Evolutionary conservation across 2,329 filamentous ascomycete genomes (phyloP), one percentile per base, ranked within the genome.

Genomic region (Pestalotiopsis sp.): DNA sequence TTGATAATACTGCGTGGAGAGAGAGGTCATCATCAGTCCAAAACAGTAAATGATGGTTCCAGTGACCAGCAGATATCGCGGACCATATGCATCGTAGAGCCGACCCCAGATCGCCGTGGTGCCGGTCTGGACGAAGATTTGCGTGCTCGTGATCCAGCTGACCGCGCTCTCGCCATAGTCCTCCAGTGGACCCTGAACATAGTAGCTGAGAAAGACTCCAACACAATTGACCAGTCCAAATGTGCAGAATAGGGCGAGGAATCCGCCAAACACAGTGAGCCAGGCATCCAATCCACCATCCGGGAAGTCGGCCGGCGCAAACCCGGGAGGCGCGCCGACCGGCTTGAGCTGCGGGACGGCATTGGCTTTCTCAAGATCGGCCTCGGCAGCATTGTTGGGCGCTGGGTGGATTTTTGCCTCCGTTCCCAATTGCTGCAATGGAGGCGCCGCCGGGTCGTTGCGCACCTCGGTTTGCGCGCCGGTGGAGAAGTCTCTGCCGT

Each of bases 21-120:
- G 79, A 49, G 83, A 86, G 1, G 86, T 83, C 86, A 90, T 88
- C 87, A 91, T 90, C 11, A 91, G 75, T 4, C 86, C 85, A 67
- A 91, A 85, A 38, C 88, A 79, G 73, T 88, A 85, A 61, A 87
- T 73, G 52, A 88, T 75, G 1, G 84, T 85, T 62, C 88, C 88
- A 56, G 80, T 70, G 11, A 86, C 59, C 2, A 90, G 77, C 3
- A 92, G 79, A 69, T 81, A 85, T 58, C 84, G 82, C 1, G 89
- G 87, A 0, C 90, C 90, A 72, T 88, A 87, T 70, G 82, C 84
- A 73, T 92, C 90, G 72, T 85, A 91, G 1, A 88, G 69, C 58
- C 85, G 86, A 0, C 89, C 89, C 71, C 73, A 74, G 4, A 80
- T 71, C 4, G 80, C 72, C 57, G 85, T 87, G 81, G 89, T 81